Evolutionary conservation across 257 asterid genomes (phyloP), one percentile per base, ranked within the genome.

Genomic region (Hygrophila difformis): DNA sequence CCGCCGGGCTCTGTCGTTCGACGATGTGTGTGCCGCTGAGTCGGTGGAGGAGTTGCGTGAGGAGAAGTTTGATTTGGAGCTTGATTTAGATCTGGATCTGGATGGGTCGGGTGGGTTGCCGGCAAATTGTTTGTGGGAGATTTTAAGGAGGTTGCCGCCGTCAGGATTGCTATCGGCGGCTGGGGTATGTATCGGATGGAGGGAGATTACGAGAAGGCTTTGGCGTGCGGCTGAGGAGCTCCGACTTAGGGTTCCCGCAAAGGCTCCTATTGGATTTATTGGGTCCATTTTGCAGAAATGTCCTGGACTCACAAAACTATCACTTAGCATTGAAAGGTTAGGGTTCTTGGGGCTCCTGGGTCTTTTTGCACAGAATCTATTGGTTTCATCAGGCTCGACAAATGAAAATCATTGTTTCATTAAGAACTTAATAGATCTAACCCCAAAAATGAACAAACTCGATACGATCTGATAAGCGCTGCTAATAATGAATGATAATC

Each of bases 151-250:
- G 61, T 57, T 91, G 43, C 94, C 95, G 48, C 99, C 99, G 3
- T 44, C 69, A 5, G 72, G 75, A 37, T 35, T 91, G 72, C 54
- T 82, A 48, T 67, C 81, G 45, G 86, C 87, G 60, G 92, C 89
- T 47, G 64, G 68, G 55, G 99, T 91, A 53, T 82, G 99, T 44
- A 74, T 59, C 53, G 87, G 94, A n/a, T 91, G 95, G 96, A 76
- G 95, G 63, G 89, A 82, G 41, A 63, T 78, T 43, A 55, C 85
- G 17, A 80, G 59, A 67, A 59, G 59, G 79, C 53, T 91, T 16
- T 86, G 99, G 99, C 62, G 67, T 39, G 91, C 85, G 59, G 82
- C 89, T 57, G 95, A 82, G 75, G 95, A 91, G 79, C 81, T 91
- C 4, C 59, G 87, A 22, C 82, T 91, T 34, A 66, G 82, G 66